These are phyloP conservation scores for Purshia tridentata DNA, from an alignment of 306 rosid species.

Conservation along the genomic window DNA sequence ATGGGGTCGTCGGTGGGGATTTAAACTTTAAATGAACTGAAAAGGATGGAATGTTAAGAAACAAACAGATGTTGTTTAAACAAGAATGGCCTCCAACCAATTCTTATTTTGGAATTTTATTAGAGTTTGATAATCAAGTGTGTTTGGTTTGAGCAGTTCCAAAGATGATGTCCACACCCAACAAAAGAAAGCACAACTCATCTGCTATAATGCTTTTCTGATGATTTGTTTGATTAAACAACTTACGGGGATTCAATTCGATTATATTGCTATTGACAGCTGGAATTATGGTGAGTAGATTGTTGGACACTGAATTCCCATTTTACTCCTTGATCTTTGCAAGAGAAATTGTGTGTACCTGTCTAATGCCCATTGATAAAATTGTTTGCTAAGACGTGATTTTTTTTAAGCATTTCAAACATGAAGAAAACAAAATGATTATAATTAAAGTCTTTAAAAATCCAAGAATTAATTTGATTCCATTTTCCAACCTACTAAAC, in stretches of 20 bases:
- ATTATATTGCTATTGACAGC: background rate
- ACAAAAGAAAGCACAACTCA: background rate
- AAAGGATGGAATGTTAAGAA: constrained; percentile 32
- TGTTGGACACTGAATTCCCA: background rate
- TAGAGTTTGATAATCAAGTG: constrained; percentile 12
- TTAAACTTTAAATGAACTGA: constrained; percentile 17
- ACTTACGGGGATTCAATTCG: background rate
- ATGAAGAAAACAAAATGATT: background rate
- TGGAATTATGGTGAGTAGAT: background rate
- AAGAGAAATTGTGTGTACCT: no score
- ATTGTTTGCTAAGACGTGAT: no score
- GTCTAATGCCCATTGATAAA: no score
- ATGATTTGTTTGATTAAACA: background rate
- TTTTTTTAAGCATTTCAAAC: no score
- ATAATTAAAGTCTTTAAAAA: no score
- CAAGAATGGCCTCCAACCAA: background rate
- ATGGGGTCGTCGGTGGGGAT: constrained; percentile 23
- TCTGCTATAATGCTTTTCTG: background rate
- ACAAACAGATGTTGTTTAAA: constrained; percentile 10
- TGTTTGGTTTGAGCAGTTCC: constrained; percentile 21
- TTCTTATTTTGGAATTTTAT: constrained; percentile 27
- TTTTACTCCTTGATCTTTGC: background rate
- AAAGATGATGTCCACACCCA: constrained; percentile 23
- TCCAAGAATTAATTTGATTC: no score
- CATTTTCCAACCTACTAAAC: background rate